Percentiles rank a stretch among this genome's conserved stretches.
Evolutionary conservation across 2,329 filamentous ascomycete species (phyloP).

Genomic region (Colletotrichum trifolii): DNA sequence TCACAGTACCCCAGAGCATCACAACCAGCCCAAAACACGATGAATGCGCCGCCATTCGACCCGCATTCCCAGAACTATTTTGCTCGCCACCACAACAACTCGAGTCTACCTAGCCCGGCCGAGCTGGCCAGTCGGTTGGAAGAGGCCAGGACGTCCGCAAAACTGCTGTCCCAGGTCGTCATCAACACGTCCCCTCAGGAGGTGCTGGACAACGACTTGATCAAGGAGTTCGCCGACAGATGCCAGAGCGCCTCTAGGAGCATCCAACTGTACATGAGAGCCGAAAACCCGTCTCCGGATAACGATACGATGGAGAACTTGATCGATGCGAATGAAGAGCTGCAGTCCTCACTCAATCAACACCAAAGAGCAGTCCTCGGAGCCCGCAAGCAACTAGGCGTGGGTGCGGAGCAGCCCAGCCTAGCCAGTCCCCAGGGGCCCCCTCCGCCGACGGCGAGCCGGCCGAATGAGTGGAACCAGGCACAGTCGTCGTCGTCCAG

Average conservation of each 20-base stretch:
- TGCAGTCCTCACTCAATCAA: constrained; percentile 83
- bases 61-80: constrained; percentile 67
- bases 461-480: constrained; percentile 37
- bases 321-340: constrained; percentile 93
- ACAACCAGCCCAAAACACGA: constrained; percentile 47
- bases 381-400: constrained; percentile 66
- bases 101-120: constrained; percentile 71
- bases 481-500: constrained; percentile 36
- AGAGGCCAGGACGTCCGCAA: constrained; percentile 90
- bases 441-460: constrained; percentile 38
- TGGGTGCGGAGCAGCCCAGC: constrained; percentile 46
- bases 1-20: constrained; percentile 39
- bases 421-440: constrained; percentile 37
- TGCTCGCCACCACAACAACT: constrained; percentile 60
- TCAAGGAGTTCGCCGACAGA: constrained; percentile 90
- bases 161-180: constrained; percentile 90
- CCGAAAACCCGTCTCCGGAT: constrained; percentile 83
- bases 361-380: constrained; percentile 84
- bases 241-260: constrained; percentile 84
- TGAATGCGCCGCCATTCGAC: constrained; percentile 57
- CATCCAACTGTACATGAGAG: constrained; percentile 87
- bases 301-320: constrained; percentile 93
- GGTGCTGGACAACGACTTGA: constrained; percentile 84
- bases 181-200: constrained; percentile 84
- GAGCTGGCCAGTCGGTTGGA: constrained; percentile 88